Conservation (phyloP, 805 yeast species). For the Saccharomyces eubayanus region DNA sequence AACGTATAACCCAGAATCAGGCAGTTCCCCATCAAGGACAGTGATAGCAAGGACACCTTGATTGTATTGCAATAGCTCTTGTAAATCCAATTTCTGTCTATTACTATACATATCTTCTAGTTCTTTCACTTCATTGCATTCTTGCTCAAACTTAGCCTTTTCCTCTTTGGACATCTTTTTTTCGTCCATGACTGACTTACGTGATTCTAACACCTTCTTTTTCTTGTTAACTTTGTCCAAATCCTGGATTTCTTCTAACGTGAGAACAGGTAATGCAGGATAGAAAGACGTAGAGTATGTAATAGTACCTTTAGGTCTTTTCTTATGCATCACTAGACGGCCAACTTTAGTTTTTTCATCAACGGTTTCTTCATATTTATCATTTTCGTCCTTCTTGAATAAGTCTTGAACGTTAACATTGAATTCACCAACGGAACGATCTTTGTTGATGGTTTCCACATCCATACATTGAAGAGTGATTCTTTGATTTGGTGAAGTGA, state of each 20-base stretch:
- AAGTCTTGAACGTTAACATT: constrained; percentile 59
- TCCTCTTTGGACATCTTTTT: constrained; percentile 25
- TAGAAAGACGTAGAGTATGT: constrained; percentile 71
- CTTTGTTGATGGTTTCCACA: constrained; percentile 67
- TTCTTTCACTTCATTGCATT: constrained; percentile 27
- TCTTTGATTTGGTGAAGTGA: constrained; percentile 75
- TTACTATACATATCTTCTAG: constrained; percentile 33
- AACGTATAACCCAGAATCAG: constrained; percentile 51
- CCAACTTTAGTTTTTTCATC: constrained; percentile 51
- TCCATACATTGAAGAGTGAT: constrained; percentile 89
- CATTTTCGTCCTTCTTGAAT: constrained; percentile 54
- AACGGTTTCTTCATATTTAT: constrained; percentile 49
- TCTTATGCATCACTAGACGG: constrained; percentile 53
- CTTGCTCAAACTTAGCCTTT: constrained; percentile 25
- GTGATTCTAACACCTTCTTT: constrained; percentile 31
- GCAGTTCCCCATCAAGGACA: constrained; percentile 49
- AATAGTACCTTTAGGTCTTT: constrained; percentile 77
- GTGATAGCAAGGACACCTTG: constrained; percentile 74
- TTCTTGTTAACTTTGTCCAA: constrained; percentile 38
- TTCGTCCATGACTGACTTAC: constrained; percentile 29
- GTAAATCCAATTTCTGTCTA: constrained; percentile 47
- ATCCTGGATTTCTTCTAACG: constrained; percentile 63
- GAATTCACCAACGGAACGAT: constrained; percentile 80
- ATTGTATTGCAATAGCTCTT: constrained; percentile 47
- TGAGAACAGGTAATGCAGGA: constrained; percentile 73